Evolutionary conservation across 1,284 basidiomycete genomes (phyloP).

Genomic region (Baeospora myosura): DNA sequence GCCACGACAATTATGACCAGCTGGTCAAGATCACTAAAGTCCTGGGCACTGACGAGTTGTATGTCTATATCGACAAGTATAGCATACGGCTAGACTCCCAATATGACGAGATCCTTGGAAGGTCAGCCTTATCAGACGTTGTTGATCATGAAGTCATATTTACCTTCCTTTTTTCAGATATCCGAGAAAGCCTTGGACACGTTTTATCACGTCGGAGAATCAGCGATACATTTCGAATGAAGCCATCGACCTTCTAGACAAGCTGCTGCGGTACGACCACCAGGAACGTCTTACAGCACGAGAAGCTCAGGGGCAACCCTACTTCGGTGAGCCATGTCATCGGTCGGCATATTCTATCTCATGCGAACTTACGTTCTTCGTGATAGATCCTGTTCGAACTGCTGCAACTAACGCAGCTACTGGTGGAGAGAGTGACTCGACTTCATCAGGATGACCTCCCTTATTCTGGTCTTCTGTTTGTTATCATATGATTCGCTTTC

Average conservation of each 20-base stretch:
- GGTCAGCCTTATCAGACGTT: constrained; percentile 30
- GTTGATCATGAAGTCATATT: constrained; percentile 11
- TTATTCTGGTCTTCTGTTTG: constrained; percentile 21
- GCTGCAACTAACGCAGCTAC: constrained; percentile 43
- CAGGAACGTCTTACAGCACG: constrained; percentile 92
- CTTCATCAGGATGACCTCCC: constrained; percentile 37
- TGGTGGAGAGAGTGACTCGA: constrained; percentile 66
- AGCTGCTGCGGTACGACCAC: constrained; percentile 93
- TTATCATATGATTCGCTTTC: constrained; percentile 22
- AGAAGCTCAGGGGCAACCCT: constrained; percentile 84
- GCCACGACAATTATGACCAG: constrained; percentile 98
- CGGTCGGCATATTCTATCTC: constrained; percentile 9
- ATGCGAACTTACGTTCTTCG: constrained; percentile 15
- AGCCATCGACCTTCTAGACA: constrained; percentile 95
- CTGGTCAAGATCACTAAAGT: constrained; percentile 98
- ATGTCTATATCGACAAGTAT: constrained; percentile 87
- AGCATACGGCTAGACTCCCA: constrained; percentile 88
- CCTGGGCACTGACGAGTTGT: constrained; percentile 92
- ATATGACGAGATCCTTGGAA: constrained; percentile 85
- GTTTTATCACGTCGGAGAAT: constrained; percentile 92
- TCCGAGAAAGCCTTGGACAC: constrained; percentile 89
- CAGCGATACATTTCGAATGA: constrained; percentile 97
- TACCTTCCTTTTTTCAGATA: constrained; percentile 51
- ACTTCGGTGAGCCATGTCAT: constrained; percentile 60
- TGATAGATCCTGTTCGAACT: constrained; percentile 52